Evolutionary conservation across 306 rosid genomes (phyloP), one percentile per base, ranked within the genome.

Genomic region (Astragalus membranaceus): DNA sequence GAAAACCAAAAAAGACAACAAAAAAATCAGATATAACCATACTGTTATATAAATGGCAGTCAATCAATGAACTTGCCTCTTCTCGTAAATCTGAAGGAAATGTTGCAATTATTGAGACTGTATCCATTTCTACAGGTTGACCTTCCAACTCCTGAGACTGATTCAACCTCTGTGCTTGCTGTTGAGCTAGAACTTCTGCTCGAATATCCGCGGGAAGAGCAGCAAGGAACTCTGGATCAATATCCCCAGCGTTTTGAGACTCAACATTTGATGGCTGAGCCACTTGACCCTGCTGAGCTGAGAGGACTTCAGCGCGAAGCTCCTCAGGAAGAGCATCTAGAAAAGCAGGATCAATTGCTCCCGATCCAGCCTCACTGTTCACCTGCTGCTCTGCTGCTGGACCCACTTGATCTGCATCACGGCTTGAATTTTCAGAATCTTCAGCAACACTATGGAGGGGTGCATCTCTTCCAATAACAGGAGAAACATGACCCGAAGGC

Each of bases 161-260:
- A 77, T 87, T 91, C 61, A 86, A 72, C 85, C 99, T 88, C 82
- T 95, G 99, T 35, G 93, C 99, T 86, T 91, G 97, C 73, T 95
- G 99, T 80, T 95, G 99, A 42, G 97, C 97, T 41, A 95, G 88
- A 80, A 95, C 97, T 84, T 95, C 97, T 12, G 96, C 95, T 80
- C 97, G 92, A 70, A 95, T 95, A 75, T 95, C 99, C 9, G 93
- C 85, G 2, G 99, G 99, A 70, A 95, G 99, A 72, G 99, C 99
- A 41, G 99, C 99, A 64, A 95, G 97, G 84, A 95, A 95, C 83
- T 95, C 99, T 16, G 99, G 99, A 71, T 95, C 99, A 78, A 95
- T 95, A 82, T 95, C 99, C 48, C 93, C 95, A 53, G 87, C 69
- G 73, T 82, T 91, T 46, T 85, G 96, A 71, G 95, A 67, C 69